phyloP scores from a whole-genome alignment of 768 basidiomycete genomes.

The Goffeauzyma gilvescens region DNA sequence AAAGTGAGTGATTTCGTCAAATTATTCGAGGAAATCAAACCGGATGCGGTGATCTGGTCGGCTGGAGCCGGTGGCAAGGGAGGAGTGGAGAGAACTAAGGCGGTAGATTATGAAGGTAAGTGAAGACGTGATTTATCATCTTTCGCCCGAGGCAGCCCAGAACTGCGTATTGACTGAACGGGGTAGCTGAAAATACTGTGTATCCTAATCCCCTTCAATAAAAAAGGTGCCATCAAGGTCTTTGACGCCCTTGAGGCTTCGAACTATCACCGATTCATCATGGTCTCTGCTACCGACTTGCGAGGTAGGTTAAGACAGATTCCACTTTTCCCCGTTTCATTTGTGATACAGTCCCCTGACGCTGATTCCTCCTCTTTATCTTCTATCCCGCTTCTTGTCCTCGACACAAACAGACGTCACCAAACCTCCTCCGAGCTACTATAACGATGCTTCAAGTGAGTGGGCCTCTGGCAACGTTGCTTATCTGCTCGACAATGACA shows the following conservation, averaged over 20 bases:
- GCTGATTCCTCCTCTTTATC: background rate
- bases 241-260: conserved; percentile 49
- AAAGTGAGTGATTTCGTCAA: conserved; percentile 37
- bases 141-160: too few species aligned
- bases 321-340: conserved; percentile 36
- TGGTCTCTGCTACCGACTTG: conserved; percentile 45
- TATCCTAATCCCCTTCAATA: too few species aligned
- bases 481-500: too few species aligned
- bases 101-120: conserved; percentile 39
- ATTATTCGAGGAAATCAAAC: conserved; percentile 32
- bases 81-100: conserved; percentile 36
- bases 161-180: too few species aligned
- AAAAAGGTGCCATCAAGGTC: conserved; percentile 46
- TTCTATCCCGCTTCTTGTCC: background rate
- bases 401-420: conserved; percentile 5
- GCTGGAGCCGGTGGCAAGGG: conserved; percentile 45
- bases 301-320: conserved; percentile 39
- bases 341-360: conserved; percentile 35
- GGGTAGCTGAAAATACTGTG: too few species aligned
- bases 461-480: too few species aligned
- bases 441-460: conserved; percentile 18
- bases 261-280: conserved; percentile 39
- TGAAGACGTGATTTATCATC: background rate
- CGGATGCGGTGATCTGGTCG: conserved; percentile 34
- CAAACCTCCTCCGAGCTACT: conserved; percentile 18